Conservation (phyloP, 345 rosid species). For the Murraya koenigii region DNA sequence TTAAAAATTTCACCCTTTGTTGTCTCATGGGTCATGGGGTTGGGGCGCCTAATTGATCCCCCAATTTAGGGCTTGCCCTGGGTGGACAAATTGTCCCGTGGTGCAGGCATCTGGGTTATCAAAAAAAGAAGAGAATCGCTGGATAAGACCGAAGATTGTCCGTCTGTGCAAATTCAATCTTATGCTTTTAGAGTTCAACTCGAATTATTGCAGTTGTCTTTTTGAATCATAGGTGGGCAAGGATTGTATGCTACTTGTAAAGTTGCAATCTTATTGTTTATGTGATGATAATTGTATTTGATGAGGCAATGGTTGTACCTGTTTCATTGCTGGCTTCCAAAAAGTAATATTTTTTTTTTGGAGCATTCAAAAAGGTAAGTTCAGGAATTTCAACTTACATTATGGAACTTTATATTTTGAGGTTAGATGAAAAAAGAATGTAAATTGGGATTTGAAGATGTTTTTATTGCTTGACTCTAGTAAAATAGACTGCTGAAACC, state of each 20-base stretch:
- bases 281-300: background rate
- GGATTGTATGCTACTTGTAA: background rate
- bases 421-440: too few species aligned
- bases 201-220: background rate
- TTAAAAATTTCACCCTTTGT: too few species aligned
- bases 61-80: too few species aligned
- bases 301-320: background rate
- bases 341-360: too few species aligned
- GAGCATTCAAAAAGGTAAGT: background rate
- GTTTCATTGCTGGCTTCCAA: background rate
- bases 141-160: background rate
- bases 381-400: background rate
- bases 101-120: too few species aligned
- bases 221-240: background rate
- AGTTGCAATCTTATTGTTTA: background rate
- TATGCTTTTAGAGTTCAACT: background rate
- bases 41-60: too few species aligned
- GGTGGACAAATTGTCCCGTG: too few species aligned
- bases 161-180: background rate
- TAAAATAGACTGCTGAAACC: background rate
- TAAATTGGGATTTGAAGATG: too few species aligned
- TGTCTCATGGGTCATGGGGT: too few species aligned
- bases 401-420: background rate
- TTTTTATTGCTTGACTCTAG: too few species aligned
- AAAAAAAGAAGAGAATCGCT: background rate